phyloP scores from a whole-genome alignment of 306 rosid species.

The Casuarina cunninghamiana region DNA sequence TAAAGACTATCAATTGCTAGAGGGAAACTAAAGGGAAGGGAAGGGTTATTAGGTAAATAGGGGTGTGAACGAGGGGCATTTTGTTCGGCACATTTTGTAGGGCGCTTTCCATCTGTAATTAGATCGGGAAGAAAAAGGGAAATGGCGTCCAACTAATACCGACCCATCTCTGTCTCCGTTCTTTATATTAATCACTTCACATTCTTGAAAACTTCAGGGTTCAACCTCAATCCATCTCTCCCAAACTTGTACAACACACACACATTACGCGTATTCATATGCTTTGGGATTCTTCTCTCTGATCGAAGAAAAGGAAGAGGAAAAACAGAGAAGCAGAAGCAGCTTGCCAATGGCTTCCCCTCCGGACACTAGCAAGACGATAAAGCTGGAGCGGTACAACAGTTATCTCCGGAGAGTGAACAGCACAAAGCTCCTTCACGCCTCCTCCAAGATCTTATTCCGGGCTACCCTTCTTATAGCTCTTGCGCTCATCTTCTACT shows the following conservation, averaged over 20 bases:
- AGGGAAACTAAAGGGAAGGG: too few species aligned
- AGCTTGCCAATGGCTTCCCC: slow-evolving; percentile 63
- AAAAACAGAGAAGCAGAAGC: background rate
- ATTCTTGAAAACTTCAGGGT: slow-evolving; percentile 50
- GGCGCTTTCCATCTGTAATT: slow-evolving; percentile 54
- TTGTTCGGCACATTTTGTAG: background rate
- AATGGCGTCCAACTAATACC: slow-evolving; percentile 79
- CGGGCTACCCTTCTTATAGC: slow-evolving; percentile 76
- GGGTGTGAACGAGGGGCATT: background rate
- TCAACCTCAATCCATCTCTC: slow-evolving; percentile 46
- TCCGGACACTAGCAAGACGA: slow-evolving; percentile 86
- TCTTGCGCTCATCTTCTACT: slow-evolving; percentile 61
- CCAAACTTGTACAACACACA: background rate
- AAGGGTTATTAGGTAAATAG: slow-evolving; percentile 2
- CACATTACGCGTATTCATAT: background rate
- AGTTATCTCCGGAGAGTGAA: slow-evolving; percentile 77
- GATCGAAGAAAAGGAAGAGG: background rate
- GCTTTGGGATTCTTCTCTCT: slow-evolving; percentile 13
- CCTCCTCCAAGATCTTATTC: slow-evolving; percentile 90
- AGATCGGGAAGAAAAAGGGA: slow-evolving; percentile 26
- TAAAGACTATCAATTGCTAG: too few species aligned
- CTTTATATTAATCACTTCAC: slow-evolving; percentile 57
- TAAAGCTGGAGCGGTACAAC: slow-evolving; percentile 84
- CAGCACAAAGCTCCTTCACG: slow-evolving; percentile 80
- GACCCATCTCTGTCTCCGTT: slow-evolving; percentile 14